A percentile compares a stretch with the other conserved stretches of the same genome.
These are phyloP conservation scores for Vitis rupestris DNA, from an alignment of 164 flowering plant genomes.

Conservation along the genomic window DNA sequence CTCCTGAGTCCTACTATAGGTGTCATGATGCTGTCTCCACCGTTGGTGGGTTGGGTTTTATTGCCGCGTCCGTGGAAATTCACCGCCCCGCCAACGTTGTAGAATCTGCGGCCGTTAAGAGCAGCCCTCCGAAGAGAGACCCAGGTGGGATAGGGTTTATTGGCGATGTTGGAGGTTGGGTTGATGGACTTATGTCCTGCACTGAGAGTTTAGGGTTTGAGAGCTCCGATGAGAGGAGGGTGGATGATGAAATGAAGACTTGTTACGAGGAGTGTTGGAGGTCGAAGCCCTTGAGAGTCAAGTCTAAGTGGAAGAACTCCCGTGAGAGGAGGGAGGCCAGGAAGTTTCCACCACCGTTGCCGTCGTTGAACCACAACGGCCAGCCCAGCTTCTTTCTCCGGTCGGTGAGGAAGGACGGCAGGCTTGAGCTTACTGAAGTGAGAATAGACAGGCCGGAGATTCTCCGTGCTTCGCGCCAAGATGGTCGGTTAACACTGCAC, in stretches of 20 bases:
- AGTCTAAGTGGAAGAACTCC: slow-evolving; percentile 2
- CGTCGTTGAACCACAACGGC: slow-evolving; percentile 45
- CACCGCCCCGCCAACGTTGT: neutral
- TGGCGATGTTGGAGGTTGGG: slow-evolving; percentile 30
- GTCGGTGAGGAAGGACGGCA: slow-evolving; percentile 53
- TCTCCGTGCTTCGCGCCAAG: slow-evolving; percentile 38
- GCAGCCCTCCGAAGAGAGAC: slow-evolving; percentile 13
- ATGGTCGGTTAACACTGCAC: slow-evolving; percentile 55
- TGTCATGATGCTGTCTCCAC: neutral
- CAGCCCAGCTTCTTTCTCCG: slow-evolving; percentile 40
- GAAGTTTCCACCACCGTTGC: slow-evolving; percentile 56
- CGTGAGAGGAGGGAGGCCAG: slow-evolving; percentile 14
- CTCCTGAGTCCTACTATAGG: neutral
- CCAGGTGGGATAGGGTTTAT: slow-evolving; percentile 27
- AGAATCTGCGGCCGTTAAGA: slow-evolving; percentile 12
- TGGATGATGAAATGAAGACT: slow-evolving; percentile 14
- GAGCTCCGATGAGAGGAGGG: slow-evolving; percentile 46
- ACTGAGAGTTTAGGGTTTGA: slow-evolving; percentile 70
- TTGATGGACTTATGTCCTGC: slow-evolving; percentile 46
- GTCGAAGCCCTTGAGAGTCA: neutral
- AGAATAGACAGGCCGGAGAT: slow-evolving; percentile 44
- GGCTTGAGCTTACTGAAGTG: slow-evolving; percentile 45
- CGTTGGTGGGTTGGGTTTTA: slow-evolving; percentile 13
- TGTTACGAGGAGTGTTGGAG: neutral
- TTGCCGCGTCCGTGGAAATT: neutral